phyloP scores from a whole-genome alignment of 352 stramenopile genomes.

The Globisporangium sylvaticum region DNA sequence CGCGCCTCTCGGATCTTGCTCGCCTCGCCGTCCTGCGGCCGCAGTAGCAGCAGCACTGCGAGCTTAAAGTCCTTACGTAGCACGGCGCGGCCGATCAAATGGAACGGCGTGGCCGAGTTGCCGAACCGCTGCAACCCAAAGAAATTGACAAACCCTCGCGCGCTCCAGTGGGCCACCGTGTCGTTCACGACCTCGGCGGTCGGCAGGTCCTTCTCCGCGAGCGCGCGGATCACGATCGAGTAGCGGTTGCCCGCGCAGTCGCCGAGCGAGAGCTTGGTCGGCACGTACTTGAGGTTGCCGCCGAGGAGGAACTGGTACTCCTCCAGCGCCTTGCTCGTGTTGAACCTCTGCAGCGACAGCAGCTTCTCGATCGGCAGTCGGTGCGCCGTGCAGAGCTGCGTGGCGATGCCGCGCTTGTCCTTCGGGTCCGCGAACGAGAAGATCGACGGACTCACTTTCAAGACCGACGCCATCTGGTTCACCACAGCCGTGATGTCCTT shows the following conservation, averaged over 20 bases:
- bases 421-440: slow-evolving; percentile 96
- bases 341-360: slow-evolving; percentile 38
- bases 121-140: slow-evolving; percentile 96
- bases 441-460: slow-evolving; percentile 61
- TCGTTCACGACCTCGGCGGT: slow-evolving; percentile 25
- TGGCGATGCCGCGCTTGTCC: slow-evolving; percentile 95
- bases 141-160: slow-evolving; percentile 95
- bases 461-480: slow-evolving; percentile 69
- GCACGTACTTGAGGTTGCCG: slow-evolving; percentile 90
- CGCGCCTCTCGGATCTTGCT: slow-evolving; percentile 75
- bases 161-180: slow-evolving; percentile 45
- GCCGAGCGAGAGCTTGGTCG: slow-evolving; percentile 80
- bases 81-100: slow-evolving; percentile 88
- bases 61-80: slow-evolving; percentile 93
- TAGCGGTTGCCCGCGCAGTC: slow-evolving; percentile 92
- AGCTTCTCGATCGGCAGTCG: slow-evolving; percentile 62
- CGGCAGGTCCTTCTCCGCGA: slow-evolving; percentile 61
- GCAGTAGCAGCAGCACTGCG: slow-evolving; percentile 91
- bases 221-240: slow-evolving; percentile 89
- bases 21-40: slow-evolving; percentile 73
- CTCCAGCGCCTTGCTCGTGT: slow-evolving; percentile 35
- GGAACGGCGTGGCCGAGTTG: slow-evolving; percentile 78
- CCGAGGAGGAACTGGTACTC: slow-evolving; percentile 86
- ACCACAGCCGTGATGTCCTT: slow-evolving; percentile 91
- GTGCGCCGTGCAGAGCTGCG: slow-evolving; percentile 93